Evolutionary conservation across 441 rosid genomes (phyloP), one percentile per base, ranked within the genome.

Genomic region (Brassica balearica): DNA sequence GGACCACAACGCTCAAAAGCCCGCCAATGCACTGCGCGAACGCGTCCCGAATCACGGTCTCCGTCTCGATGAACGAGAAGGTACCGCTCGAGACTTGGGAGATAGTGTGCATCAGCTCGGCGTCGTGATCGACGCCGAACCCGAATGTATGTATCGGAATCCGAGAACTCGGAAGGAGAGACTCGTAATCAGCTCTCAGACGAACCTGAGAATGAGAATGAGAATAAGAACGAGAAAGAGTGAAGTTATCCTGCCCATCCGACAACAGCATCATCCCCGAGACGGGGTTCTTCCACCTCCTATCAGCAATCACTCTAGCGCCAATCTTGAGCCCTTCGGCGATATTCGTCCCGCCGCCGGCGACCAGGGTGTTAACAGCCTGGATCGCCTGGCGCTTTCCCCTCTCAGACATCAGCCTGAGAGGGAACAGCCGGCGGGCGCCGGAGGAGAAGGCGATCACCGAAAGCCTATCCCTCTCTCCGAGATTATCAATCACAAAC

Each of bases 1-100:
- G 84, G 23, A 74, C 59, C 68, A 78, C 80, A 0, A 82, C 84
- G 9, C 84, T 82, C 36, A 82, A 65, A 46, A 81, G 84, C 25
- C 84, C 84, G 20, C 84, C 84, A 58, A 81, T 77, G 22, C 84
- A 81, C 11, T 81, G 84, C 14, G 84, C 84, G 74, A 81, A 77
- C 10, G 84, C 84, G 38, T 81, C 84, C 17, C 58, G 81, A 48
- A 81, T 81, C 81, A 73, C 78, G 65, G 34, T 46, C 72, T 81
- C 84, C 14, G 69, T 48, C 34, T 81, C 84, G 0, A 81, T 81
- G 51, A 81, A 81, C 12, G 84, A 81, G 61, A 81, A 81, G 0
- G 84, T 81, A 0, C 84, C 84, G 15, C 79, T 69, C 15, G 78
- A 73, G 36, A 81, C 70, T 25, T 61, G 43, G 3, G 84, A 81